Evolutionary conservation across 805 yeast species (phyloP).

Genomic region (Lachancea waltii): DNA sequence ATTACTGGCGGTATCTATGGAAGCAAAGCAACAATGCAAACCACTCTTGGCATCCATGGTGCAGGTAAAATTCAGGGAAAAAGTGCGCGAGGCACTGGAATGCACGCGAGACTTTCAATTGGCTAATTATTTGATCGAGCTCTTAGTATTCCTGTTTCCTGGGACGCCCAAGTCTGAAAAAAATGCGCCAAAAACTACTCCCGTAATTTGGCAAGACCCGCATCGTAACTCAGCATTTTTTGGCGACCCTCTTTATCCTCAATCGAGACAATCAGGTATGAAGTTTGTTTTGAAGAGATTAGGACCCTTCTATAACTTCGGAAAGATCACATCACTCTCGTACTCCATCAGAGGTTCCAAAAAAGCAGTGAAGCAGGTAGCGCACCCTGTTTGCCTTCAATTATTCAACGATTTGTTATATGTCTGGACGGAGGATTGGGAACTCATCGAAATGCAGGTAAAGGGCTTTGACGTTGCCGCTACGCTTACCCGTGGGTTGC

Average conservation of each 20-base stretch:
- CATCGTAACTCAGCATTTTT: slow-evolving; percentile 14
- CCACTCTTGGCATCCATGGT: slow-evolving; percentile 12
- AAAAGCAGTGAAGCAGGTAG: background rate
- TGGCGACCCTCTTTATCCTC: slow-evolving; percentile 14
- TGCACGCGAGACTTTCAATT: slow-evolving; percentile 17
- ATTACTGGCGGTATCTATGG: slow-evolving; percentile 10
- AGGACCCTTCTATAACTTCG: slow-evolving; percentile 7
- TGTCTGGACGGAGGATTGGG: background rate
- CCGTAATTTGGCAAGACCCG: slow-evolving; percentile 18
- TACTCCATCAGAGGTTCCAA: background rate
- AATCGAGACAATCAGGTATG: slow-evolving; percentile 14
- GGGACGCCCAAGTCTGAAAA: slow-evolving; percentile 7
- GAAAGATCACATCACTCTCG: background rate
- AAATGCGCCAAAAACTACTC: slow-evolving; percentile 10
- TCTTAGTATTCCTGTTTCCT: slow-evolving; percentile 18
- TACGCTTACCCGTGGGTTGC: background rate
- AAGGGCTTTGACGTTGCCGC: background rate
- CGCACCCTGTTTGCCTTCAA: background rate
- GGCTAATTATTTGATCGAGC: slow-evolving; percentile 15
- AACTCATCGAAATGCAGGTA: background rate
- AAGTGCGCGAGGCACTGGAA: slow-evolving; percentile 16
- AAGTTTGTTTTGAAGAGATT: slow-evolving; percentile 12
- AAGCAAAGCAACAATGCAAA: slow-evolving; percentile 11
- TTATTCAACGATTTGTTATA: background rate
- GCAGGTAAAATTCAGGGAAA: slow-evolving; percentile 9